phyloP scores from a whole-genome alignment of 495 filamentous ascomycete genomes.

The Friedmanniomyces endolithicus region DNA sequence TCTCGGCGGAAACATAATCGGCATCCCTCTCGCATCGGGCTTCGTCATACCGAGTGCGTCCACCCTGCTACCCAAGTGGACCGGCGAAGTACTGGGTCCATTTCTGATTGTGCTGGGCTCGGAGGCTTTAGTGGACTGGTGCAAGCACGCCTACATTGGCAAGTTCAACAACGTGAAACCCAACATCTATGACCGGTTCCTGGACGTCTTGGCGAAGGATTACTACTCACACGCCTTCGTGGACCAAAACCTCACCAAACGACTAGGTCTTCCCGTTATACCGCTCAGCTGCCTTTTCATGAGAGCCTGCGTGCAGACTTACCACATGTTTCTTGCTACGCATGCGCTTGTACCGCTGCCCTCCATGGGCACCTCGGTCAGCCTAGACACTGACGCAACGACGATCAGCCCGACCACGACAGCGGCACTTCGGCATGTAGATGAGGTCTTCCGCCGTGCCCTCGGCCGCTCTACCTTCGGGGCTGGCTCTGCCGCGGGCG shows the following conservation, averaged over 20 bases:
- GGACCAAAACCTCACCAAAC: constrained; percentile 75
- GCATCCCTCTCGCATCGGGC: constrained; percentile 36
- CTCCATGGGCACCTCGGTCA: constrained; percentile 52
- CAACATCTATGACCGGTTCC: constrained; percentile 71
- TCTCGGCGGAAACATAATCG: constrained; percentile 36
- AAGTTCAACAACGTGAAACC: constrained; percentile 98
- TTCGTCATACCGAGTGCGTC: constrained; percentile 76
- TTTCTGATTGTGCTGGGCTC: constrained; percentile 88
- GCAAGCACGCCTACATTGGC: constrained; percentile 93
- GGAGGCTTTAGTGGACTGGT: constrained; percentile 94
- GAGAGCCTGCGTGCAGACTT: constrained; percentile 85
- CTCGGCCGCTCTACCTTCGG: constrained; percentile 52
- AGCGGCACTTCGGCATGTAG: constrained; percentile 60
- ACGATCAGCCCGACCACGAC: constrained; percentile 53
- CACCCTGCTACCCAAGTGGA: constrained; percentile 75
- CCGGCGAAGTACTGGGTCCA: constrained; percentile 77
- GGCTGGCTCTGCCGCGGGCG: constrained; percentile 35
- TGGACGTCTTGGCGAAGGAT: constrained; percentile 89
- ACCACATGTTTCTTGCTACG: constrained; percentile 93
- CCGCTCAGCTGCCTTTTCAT: constrained; percentile 92
- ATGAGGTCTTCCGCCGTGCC: constrained; percentile 59
- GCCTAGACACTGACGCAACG: constrained; percentile 39
- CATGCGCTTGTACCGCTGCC: constrained; percentile 63
- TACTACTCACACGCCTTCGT: constrained; percentile 95
- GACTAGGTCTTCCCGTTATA: constrained; percentile 82